phyloP scores from a whole-genome alignment of 192 early-diverging fungal genomes.

The Phycomyces blakesleeanus region DNA sequence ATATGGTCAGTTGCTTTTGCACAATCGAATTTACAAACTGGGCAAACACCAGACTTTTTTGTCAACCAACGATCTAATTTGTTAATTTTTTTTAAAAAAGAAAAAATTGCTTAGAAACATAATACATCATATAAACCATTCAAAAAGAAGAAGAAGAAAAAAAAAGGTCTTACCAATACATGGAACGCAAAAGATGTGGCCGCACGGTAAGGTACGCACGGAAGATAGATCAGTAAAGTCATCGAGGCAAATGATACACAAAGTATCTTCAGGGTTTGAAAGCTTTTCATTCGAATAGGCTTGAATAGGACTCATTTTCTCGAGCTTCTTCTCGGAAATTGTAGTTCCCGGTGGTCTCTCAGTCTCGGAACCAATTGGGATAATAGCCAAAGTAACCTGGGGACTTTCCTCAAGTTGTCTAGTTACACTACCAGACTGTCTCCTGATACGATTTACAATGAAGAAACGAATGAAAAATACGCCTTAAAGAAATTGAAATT shows the following conservation, averaged over 20 bases:
- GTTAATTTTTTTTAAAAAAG: too few relatives aligned
- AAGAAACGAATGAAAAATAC: too few relatives aligned
- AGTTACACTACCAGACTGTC: too few relatives aligned
- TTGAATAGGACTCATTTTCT: conserved; percentile 22
- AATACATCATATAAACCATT: too few relatives aligned
- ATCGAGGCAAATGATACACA: conserved; percentile 34
- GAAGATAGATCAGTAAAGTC: conserved; percentile 18
- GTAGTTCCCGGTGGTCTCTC: background rate
- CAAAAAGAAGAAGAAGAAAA: too few relatives aligned
- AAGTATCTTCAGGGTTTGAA: conserved; percentile 13
- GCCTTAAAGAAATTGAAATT: too few relatives aligned
- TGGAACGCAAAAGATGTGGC: conserved; percentile 32
- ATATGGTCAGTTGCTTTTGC: conserved; percentile 1
- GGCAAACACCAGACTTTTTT: conserved; percentile 24
- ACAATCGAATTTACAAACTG: conserved; percentile 32
- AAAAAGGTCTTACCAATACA: conserved; percentile 43
- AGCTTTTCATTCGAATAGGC: conserved; percentile 5
- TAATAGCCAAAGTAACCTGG: background rate
- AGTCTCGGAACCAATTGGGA: background rate
- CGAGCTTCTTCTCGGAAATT: conserved; percentile 15
- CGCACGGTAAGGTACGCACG: conserved; percentile 32
- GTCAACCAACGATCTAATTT: conserved; percentile 24
- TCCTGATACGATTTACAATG: too few relatives aligned
- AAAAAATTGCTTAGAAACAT: too few relatives aligned
- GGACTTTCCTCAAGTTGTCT: background rate